These are phyloP conservation scores for Talaromyces verruculosus DNA, from an alignment of 2,329 filamentous ascomycete species.

Conservation along the genomic window DNA sequence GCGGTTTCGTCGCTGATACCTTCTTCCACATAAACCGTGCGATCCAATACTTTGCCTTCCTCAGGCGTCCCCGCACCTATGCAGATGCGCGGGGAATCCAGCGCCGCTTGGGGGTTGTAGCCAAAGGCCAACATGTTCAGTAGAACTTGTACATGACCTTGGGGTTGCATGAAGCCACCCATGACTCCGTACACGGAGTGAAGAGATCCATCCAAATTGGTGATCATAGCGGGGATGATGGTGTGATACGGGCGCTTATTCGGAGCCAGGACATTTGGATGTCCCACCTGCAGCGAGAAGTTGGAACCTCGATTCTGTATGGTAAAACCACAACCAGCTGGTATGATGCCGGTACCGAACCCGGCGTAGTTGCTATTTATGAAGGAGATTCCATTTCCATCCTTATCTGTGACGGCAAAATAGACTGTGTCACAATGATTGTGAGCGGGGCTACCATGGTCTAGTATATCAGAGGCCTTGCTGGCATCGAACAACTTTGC, in stretches of 20 bases:
- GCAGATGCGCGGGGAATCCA: slow-evolving; percentile 89
- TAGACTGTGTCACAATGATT: slow-evolving; percentile 92
- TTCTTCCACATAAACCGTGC: slow-evolving; percentile 76
- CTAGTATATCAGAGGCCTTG: slow-evolving; percentile 53
- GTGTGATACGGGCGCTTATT: slow-evolving; percentile 94
- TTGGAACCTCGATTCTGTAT: slow-evolving; percentile 91
- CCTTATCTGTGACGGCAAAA: slow-evolving; percentile 76
- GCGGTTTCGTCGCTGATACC: slow-evolving; percentile 70
- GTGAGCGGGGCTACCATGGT: slow-evolving; percentile 80
- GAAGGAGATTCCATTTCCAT: slow-evolving; percentile 90
- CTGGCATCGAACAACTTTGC: slow-evolving; percentile 60
- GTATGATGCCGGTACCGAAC: slow-evolving; percentile 82
- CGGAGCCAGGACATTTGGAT: slow-evolving; percentile 79
- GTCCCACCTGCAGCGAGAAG: slow-evolving; percentile 67
- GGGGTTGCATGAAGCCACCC: slow-evolving; percentile 98
- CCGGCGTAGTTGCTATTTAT: slow-evolving; percentile 94
- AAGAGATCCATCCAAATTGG: slow-evolving; percentile 72
- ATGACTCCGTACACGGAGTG: slow-evolving; percentile 93
- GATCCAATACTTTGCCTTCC: slow-evolving; percentile 57
- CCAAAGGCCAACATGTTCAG: slow-evolving; percentile 84
- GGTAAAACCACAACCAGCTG: slow-evolving; percentile 82
- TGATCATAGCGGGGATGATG: slow-evolving; percentile 91
- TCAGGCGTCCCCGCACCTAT: slow-evolving; percentile 73
- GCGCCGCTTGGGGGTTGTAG: slow-evolving; percentile 78
- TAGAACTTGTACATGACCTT: slow-evolving; percentile 91